Base-by-base conservation (phyloP, 176 grass and related monocot species). In the Carex littledalei region DNA sequence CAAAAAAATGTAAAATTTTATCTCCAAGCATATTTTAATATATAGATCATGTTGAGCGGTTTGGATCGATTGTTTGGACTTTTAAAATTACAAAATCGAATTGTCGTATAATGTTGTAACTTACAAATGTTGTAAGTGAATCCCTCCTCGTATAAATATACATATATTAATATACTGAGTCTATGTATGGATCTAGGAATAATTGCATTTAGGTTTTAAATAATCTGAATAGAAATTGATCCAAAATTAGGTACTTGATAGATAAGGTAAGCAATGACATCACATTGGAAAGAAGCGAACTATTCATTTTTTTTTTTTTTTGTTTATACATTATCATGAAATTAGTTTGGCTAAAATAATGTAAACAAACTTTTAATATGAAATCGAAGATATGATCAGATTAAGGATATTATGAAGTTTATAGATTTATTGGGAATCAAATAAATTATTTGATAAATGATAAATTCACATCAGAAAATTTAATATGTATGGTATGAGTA, bases 221-320 rank as follows among this genome's bases (percentile, higher is more conserved):
- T 75, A 9, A 22, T 56, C 22, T 17, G 5, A 55, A 22, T 55
- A 55, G 0, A 31, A 53, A 50, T 35, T 3, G 1, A 8, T 18
- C 16, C 16, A 50, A 56, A 54, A 17, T 2, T 32, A 29, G 49
- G 7, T 16, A 39, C 37, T 39, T 39, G 37, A 39, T 39, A 29
- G 47, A 31, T 55, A 17, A 78, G 73, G 73, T 78, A 16, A 78
- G 73, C 73, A 29, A 22, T 78, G 73, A 56, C 73, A 55, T 78
- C 73, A 78, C 13, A 29, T 6, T 78, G 21, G 22, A 56, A 55
- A 78, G 3, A 53, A 54, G 43, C 2, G 22, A 54, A 43, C 15
- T n/a, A 10, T 71, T 71, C 12, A 70, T 15, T 65, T 32, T 22
- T 64, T 20, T 22, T 64, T 20, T 63, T 63, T 68, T 50, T 76